phyloP scores from a whole-genome alignment of 2,329 filamentous ascomycete species.

The Aspergillus spinulosporus region DNA sequence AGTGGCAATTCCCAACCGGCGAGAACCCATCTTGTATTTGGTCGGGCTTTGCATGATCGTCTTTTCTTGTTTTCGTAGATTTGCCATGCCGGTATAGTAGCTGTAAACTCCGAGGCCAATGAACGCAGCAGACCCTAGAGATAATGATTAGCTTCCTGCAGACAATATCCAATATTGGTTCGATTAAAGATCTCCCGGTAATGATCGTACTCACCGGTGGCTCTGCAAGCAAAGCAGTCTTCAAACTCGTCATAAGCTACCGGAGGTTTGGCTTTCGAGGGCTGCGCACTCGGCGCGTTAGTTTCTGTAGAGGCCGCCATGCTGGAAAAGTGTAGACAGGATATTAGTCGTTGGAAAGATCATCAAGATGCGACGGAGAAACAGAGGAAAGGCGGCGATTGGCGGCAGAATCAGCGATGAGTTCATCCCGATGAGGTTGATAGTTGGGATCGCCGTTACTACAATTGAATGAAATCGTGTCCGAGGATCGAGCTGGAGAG shows the following conservation, averaged over 20 bases:
- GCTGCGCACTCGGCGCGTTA: slow-evolving; percentile 51
- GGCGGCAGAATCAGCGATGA: slow-evolving; percentile 34
- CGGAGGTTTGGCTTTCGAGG: slow-evolving; percentile 63
- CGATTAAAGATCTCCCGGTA: not conserved
- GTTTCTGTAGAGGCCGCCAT: slow-evolving; percentile 40
- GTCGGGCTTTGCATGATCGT: slow-evolving; percentile 67
- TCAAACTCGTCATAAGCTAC: slow-evolving; percentile 47
- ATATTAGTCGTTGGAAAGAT: not conserved
- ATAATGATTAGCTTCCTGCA: not conserved
- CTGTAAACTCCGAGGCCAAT: slow-evolving; percentile 74
- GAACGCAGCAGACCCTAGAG: slow-evolving; percentile 70
- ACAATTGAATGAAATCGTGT: slow-evolving; percentile 10
- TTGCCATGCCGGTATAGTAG: slow-evolving; percentile 71
- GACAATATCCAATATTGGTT: not conserved
- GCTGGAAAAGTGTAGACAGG: not conserved
- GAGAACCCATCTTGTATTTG: slow-evolving; percentile 70
- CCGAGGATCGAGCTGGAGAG: slow-evolving; percentile 25
- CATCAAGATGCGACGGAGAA: slow-evolving; percentile 4
- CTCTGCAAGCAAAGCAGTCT: slow-evolving; percentile 69
- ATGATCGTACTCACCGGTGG: slow-evolving; percentile 61
- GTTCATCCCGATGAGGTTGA: slow-evolving; percentile 8
- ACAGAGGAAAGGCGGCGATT: slow-evolving; percentile 29
- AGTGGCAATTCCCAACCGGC: slow-evolving; percentile 65
- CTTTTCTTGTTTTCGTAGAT: slow-evolving; percentile 65
- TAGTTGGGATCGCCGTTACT: not conserved